Evolutionary conservation across 2,329 filamentous ascomycete genomes (phyloP).

Genomic region (Microdochium bolleyi): DNA sequence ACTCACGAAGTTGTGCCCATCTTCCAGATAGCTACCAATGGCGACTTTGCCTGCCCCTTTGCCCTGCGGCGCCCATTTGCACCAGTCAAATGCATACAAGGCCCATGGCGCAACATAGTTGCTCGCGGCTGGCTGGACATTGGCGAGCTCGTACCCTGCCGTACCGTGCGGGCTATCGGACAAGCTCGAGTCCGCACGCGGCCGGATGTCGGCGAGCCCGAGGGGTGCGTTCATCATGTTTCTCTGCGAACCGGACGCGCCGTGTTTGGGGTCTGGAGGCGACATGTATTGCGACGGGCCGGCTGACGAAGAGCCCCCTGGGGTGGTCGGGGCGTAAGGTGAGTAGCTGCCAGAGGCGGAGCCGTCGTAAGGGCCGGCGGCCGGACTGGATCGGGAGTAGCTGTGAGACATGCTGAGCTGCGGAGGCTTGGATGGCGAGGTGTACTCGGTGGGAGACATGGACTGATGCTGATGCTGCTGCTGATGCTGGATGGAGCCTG

Average conservation of each 20-base stretch:
- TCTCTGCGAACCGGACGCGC: conserved; percentile 48
- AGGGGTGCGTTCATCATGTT: conserved; percentile 76
- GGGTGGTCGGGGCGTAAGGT: conserved; percentile 56
- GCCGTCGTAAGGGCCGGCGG: conserved; percentile 50
- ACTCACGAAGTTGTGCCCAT: conserved; percentile 93
- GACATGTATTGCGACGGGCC: conserved; percentile 57
- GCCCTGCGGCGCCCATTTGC: conserved; percentile 84
- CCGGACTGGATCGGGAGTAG: conserved; percentile 81
- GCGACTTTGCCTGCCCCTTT: conserved; percentile 86
- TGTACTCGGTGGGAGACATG: conserved; percentile 23
- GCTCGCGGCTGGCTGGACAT: conserved; percentile 65
- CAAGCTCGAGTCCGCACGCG: conserved; percentile 73
- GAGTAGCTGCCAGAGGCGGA: conserved; percentile 42
- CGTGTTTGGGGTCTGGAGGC: conserved; percentile 47
- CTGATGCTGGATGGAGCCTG: conserved; percentile 25
- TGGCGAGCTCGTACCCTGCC: conserved; percentile 57
- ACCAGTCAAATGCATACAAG: conserved; percentile 97
- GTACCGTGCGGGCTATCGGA: conserved; percentile 61
- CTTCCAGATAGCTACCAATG: conserved; percentile 91
- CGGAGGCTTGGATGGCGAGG: conserved; percentile 55
- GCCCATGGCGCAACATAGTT: conserved; percentile 94
- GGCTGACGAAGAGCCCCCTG: conserved; percentile 39
- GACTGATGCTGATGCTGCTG: conserved; percentile 12
- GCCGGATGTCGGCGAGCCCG: conserved; percentile 85
- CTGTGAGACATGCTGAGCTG: conserved; percentile 59